Conservation (phyloP, 352 stramenopile species). For the Phytophthora meadii region DNA sequence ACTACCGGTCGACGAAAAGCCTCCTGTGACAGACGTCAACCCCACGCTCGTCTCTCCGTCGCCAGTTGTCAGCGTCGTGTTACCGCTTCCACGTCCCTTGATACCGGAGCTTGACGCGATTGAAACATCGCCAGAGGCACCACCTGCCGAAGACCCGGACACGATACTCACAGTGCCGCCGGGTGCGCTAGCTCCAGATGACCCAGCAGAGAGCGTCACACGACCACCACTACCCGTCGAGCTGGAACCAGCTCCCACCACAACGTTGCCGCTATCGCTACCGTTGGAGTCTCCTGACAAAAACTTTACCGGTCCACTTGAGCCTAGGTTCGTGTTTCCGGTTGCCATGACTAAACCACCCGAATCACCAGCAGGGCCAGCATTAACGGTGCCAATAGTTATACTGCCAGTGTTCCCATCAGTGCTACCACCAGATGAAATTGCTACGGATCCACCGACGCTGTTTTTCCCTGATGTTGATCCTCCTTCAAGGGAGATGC, state of each 20-base stretch:
- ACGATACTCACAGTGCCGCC: slow-evolving; percentile 23
- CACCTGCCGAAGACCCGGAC: slow-evolving; percentile 17
- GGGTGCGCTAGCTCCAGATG: slow-evolving; percentile 14
- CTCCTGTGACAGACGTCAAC: slow-evolving; percentile 26
- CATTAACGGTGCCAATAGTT: slow-evolving; percentile 14
- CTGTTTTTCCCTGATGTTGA: slow-evolving; percentile 15
- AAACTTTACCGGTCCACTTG: slow-evolving; percentile 21
- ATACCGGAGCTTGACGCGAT: slow-evolving; percentile 16
- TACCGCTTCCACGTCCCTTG: slow-evolving; percentile 27
- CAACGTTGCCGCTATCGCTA: slow-evolving; percentile 19
- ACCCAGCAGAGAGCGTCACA: slow-evolving; percentile 18
- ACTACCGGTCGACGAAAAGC: slow-evolving; percentile 21
- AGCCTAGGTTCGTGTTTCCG: slow-evolving; percentile 20
- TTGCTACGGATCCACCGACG: slow-evolving; percentile 25
- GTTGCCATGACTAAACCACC: no score
- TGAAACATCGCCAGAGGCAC: slow-evolving; percentile 18
- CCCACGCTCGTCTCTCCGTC: slow-evolving; percentile 29
- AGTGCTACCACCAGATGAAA: slow-evolving; percentile 29
- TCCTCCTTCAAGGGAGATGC: slow-evolving; percentile 35
- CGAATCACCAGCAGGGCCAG: no score
- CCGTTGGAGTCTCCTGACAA: slow-evolving; percentile 14
- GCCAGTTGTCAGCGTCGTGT: slow-evolving; percentile 27
- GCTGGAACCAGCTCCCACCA: slow-evolving; percentile 23
- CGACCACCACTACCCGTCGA: slow-evolving; percentile 22
- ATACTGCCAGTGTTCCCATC: slow-evolving; percentile 23